A percentile compares a stretch with the other conserved stretches of the same genome.
Conservation (phyloP, 805 yeast genomes). For the Brettanomyces anomalus region DNA sequence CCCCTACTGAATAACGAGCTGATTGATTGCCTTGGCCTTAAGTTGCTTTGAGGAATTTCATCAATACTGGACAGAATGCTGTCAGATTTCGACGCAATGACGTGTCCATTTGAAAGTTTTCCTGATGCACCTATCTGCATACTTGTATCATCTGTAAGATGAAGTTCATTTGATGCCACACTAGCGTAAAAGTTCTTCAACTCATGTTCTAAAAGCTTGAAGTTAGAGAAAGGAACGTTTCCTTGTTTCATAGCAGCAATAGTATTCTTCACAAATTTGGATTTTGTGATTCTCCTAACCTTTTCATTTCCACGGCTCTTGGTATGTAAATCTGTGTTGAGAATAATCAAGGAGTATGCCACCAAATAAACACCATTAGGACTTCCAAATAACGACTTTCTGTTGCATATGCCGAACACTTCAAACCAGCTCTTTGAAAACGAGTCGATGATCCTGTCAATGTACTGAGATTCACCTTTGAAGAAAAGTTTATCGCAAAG, state of each 20-base stretch:
- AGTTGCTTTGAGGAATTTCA: neutral
- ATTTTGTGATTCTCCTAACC: slow-evolving; percentile 29
- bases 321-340: slow-evolving; percentile 73
- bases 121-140: slow-evolving; percentile 1
- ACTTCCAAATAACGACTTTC: slow-evolving; percentile 31
- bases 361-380: slow-evolving; percentile 57
- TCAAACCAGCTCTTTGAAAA: slow-evolving; percentile 58
- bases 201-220: slow-evolving; percentile 27
- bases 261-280: slow-evolving; percentile 42
- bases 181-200: slow-evolving; percentile 37
- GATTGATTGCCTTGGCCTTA: neutral
- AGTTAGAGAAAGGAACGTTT: slow-evolving; percentile 11
- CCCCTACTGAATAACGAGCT: neutral
- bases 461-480: slow-evolving; percentile 76
- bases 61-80: neutral
- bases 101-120: neutral
- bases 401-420: slow-evolving; percentile 31
- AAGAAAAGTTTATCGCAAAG: slow-evolving; percentile 62
- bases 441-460: slow-evolving; percentile 62
- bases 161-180: slow-evolving; percentile 27
- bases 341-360: slow-evolving; percentile 58
- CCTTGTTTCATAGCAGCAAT: slow-evolving; percentile 33
- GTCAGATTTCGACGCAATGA: neutral
- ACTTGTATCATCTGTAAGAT: slow-evolving; percentile 3
- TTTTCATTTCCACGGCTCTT: slow-evolving; percentile 27